Base-by-base conservation (phyloP, 768 basidiomycete species). In the Termitomyces sp. region DNA sequence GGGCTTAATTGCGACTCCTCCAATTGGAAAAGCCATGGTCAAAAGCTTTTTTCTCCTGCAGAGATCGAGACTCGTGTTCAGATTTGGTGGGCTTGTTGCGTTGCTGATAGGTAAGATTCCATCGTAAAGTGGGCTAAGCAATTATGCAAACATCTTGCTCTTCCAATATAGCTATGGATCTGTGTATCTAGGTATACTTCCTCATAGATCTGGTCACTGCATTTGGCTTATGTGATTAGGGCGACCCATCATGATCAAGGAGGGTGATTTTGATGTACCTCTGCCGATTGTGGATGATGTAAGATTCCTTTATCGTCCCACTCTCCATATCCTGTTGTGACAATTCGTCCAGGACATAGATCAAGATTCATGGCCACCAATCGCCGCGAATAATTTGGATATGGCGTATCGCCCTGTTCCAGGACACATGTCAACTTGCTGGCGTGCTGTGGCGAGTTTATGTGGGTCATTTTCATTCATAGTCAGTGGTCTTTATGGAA, bases 1-100 rank as follows among this genome's bases (percentile, higher is more conserved):
- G 92, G 92, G 37, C 76, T 94, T 63, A 91, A 94, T 68, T 88
- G 89, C 34, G 84, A 90, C 65, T 84, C 91, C 4, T 83, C 87
- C 31, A 83, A 81, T 57, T 94, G 92, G 91, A 85, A 85, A 66
- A 79, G 82, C 57, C 77, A 84, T 59, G 85, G 84, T 14, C 80
- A 77, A 51, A 79, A 80, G 60, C 71, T 92, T 40, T 91, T 92
- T 65, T 82, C 83, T 9, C 69, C 74, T 14, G 80, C 85, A 66
- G 91, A 92, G 71, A 85, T 82, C 34, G 88, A 91, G 70, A 83
- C 80, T 5, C 81, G 91, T 63, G 83, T 85, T 54, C 88, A 90
- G 65, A 87, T 91, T 47, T 93, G 91, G 91, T 91, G 89, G 88
- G 79, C 81, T 15, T 92, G 89, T 68, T 82, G 83, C 66, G 74